These are phyloP conservation scores for Solanum stenotomum DNA, from an alignment of 257 asterid species.

Conservation along the genomic window DNA sequence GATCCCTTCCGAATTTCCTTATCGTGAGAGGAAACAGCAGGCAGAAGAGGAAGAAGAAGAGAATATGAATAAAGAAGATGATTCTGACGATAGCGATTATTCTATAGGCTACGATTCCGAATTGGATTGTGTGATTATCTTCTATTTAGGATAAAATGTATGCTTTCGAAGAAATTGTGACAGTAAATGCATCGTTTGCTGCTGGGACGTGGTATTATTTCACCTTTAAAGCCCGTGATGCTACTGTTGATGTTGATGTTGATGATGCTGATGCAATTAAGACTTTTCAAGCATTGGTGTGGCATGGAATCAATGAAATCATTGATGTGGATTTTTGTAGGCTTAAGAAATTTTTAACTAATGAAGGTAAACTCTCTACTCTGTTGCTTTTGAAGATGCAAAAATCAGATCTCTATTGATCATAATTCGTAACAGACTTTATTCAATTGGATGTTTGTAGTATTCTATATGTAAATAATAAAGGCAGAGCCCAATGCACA, in stretches of 20 bases:
- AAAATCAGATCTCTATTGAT: neutral
- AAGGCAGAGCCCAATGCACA: too few relatives aligned
- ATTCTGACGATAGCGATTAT: neutral
- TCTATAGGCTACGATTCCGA: neutral
- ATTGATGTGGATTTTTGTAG: neutral
- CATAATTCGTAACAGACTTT: neutral
- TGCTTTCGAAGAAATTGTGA: neutral
- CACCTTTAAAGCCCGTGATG: neutral
- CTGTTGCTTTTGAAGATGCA: neutral
- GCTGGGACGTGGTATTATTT: neutral
- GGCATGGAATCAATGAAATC: neutral
- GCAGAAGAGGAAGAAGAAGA: neutral
- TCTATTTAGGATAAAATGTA: neutral
- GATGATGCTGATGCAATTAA: neutral
- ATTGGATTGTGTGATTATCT: too few relatives aligned
- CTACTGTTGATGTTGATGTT: too few relatives aligned
- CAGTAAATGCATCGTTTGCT: neutral
- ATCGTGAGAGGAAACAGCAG: slow-evolving; percentile 14
- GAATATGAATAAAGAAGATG: neutral
- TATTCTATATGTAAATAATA: too few relatives aligned
- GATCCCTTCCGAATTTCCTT: neutral
- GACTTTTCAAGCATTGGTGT: neutral
- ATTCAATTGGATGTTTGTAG: neutral
- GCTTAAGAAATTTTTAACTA: neutral
- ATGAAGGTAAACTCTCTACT: neutral